phyloP scores from a whole-genome alignment of 192 early-diverging fungal genomes.

The Entomortierella beljakovae region DNA sequence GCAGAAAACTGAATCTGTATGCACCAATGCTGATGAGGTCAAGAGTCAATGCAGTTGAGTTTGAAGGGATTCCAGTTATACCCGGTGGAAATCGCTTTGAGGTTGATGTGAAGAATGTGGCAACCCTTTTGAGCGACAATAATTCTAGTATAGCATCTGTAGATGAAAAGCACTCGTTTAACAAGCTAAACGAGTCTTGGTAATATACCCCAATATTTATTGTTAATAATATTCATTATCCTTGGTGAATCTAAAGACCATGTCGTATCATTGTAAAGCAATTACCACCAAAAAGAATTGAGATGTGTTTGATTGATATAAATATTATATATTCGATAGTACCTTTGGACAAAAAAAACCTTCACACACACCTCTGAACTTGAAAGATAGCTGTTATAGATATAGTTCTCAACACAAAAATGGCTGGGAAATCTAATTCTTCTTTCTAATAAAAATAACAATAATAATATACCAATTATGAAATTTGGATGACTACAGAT shows the following conservation, averaged over 20 bases:
- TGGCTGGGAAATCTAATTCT: too few relatives aligned
- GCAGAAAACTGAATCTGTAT: not conserved
- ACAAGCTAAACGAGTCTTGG: not conserved
- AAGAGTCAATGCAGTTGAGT: slow-evolving; percentile 2
- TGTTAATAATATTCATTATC: too few relatives aligned
- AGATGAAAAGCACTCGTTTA: not conserved
- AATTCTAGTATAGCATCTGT: not conserved
- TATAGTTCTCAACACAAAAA: too few relatives aligned
- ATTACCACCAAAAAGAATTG: too few relatives aligned
- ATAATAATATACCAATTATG: too few relatives aligned
- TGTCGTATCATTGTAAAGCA: not conserved
- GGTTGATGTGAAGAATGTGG: not conserved
- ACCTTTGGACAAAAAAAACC: too few relatives aligned
- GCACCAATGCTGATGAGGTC: slow-evolving; percentile 18
- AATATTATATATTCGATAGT: too few relatives aligned
- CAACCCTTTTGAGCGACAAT: not conserved
- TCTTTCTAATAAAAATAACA: too few relatives aligned
- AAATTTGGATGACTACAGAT: too few relatives aligned
- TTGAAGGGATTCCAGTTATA: slow-evolving; percentile 1
- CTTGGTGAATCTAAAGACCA: not conserved
- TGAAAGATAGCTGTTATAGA: too few relatives aligned
- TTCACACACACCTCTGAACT: too few relatives aligned
- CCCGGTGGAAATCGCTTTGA: not conserved
- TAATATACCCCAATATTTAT: not conserved
- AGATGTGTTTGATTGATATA: too few relatives aligned